A percentile compares a stretch with the other conserved stretches of the same genome.
These are phyloP conservation scores for Neurospora sp. DNA, from an alignment of 495 filamentous ascomycete genomes.

Conservation along the genomic window DNA sequence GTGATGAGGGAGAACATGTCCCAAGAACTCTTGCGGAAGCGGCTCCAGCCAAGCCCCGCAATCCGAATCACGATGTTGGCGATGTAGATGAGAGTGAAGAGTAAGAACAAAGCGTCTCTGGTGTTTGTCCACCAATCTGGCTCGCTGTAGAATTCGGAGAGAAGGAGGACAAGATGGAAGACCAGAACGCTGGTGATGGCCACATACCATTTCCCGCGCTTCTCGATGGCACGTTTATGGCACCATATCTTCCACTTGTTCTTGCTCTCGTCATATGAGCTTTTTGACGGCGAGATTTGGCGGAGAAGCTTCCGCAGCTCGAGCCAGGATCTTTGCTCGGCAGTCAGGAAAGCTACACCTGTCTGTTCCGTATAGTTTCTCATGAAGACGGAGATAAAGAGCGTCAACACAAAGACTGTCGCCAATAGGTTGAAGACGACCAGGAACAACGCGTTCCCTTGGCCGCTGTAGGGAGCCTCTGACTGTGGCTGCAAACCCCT, in stretches of 20 bases:
- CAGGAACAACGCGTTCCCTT: slow-evolving; percentile 89
- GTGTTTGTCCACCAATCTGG: slow-evolving; percentile 50
- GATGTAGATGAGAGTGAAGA: slow-evolving; percentile 78
- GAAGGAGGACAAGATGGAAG: slow-evolving; percentile 71
- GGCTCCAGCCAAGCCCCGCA: slow-evolving; percentile 81
- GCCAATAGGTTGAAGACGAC: slow-evolving; percentile 93
- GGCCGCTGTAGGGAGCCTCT: slow-evolving; percentile 41
- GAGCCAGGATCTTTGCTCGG: slow-evolving; percentile 94
- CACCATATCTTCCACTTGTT: slow-evolving; percentile 83
- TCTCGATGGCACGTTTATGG: slow-evolving; percentile 86
- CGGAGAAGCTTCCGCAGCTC: slow-evolving; percentile 87
- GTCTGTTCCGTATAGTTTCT: slow-evolving; percentile 98
- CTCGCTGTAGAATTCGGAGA: slow-evolving; percentile 78
- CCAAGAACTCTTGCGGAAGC: slow-evolving; percentile 91
- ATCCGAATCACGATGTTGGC: slow-evolving; percentile 77
- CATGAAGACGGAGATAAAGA: slow-evolving; percentile 99
- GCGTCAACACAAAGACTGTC: slow-evolving; percentile 92
- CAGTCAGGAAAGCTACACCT: slow-evolving; percentile 90
- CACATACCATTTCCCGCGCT: slow-evolving; percentile 86
- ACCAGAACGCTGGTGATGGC: slow-evolving; percentile 69
- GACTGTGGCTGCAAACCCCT: slow-evolving; percentile 56
- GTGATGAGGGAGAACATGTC: slow-evolving; percentile 80
- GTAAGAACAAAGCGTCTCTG: slow-evolving; percentile 71
- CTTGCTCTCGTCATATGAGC: slow-evolving; percentile 61
- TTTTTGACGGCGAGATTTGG: slow-evolving; percentile 89